Evolutionary conservation across 768 basidiomycete species (phyloP).

Genomic region (Termitomyces sp.): DNA sequence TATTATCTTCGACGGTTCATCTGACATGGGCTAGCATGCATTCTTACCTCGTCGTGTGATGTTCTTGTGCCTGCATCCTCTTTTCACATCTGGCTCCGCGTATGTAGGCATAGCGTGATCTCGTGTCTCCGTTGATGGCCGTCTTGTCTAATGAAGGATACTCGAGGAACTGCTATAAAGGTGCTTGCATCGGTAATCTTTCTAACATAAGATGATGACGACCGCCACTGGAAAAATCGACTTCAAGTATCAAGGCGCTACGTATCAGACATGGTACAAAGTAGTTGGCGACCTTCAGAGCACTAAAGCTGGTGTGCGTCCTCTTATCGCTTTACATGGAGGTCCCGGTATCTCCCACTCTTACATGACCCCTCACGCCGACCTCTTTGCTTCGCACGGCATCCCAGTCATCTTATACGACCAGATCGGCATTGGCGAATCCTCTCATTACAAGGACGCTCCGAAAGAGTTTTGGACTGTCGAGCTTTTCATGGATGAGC

Average conservation of each 20-base stretch:
- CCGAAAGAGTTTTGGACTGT: constrained; percentile 30
- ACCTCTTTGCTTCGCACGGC: constrained; percentile 19
- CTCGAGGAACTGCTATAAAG: not conserved
- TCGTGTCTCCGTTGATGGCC: not conserved
- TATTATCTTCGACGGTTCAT: no score
- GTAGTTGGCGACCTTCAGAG: constrained; percentile 8
- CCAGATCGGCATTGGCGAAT: constrained; percentile 41
- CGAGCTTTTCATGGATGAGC: constrained; percentile 50
- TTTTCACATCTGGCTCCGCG: not conserved
- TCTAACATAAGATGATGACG: not conserved
- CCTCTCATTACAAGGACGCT: constrained; percentile 37
- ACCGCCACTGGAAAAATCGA: constrained; percentile 10
- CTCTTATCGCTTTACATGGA: constrained; percentile 39
- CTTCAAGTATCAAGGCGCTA: constrained; percentile 10
- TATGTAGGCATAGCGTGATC: not conserved
- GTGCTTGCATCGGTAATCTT: not conserved
- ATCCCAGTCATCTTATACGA: constrained; percentile 47
- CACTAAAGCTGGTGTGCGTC: constrained; percentile 15
- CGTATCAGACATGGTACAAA: constrained; percentile 15
- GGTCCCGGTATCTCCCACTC: constrained; percentile 38
- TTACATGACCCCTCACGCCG: constrained; percentile 30
- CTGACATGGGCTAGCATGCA: no score
- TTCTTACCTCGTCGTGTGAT: not conserved
- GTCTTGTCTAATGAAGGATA: not conserved
- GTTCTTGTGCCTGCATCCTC: not conserved